Base-by-base conservation (phyloP, 148 eudicot species). In the Rheum nobile region DNA sequence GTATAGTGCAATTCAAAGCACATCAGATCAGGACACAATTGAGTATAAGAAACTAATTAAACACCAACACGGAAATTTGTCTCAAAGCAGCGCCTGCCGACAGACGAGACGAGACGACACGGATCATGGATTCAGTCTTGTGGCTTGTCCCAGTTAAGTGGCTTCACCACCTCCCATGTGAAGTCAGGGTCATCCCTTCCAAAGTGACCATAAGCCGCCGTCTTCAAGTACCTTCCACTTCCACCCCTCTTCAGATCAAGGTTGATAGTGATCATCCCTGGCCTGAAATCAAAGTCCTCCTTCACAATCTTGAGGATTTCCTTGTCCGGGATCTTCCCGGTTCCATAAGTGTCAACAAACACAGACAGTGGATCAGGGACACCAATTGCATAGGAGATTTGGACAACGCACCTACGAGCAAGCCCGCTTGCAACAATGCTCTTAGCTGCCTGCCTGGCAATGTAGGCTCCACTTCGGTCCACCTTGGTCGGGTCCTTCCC, bases 401-500 rank as follows among this genome's bases (percentile, higher is more conserved):
- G 86, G 16, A 84, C 86, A 68, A 84, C 81, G 75, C 86, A 84
- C 22, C 86, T 78, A n/a, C 84, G 80, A 17, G 86, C 84, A 32
- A 84, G 84, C 61, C 86, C 86, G 32, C 76, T 77, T 8, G 86
- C 84, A 8, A 84, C 86, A 75, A 84, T 84, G 77, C 86, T 84
- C 86, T 84, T 84, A 68, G 86, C 86, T 1, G 86, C 86, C 57
- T 84, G 86, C 75, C 86, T 81, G 4, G 86, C 86, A 1, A 83
- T 48, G 67, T 83, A 83, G 32, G 86, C 86, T 21, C 86, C 86
- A 78, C 86, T 83, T 32, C 86, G 74, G 82, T 83, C 86, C 11
- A 83, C 86, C 86, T 83, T 83, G 52, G 86, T 78, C 37, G 86
- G 86, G 78, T 81, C 86, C 84, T 83, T 83, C 48, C 86, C 86